Percentiles rank a stretch among this genome's conserved stretches.
These are phyloP conservation scores for Tirmania nivea DNA, from an alignment of 495 filamentous ascomycete genomes.

Conservation along the genomic window DNA sequence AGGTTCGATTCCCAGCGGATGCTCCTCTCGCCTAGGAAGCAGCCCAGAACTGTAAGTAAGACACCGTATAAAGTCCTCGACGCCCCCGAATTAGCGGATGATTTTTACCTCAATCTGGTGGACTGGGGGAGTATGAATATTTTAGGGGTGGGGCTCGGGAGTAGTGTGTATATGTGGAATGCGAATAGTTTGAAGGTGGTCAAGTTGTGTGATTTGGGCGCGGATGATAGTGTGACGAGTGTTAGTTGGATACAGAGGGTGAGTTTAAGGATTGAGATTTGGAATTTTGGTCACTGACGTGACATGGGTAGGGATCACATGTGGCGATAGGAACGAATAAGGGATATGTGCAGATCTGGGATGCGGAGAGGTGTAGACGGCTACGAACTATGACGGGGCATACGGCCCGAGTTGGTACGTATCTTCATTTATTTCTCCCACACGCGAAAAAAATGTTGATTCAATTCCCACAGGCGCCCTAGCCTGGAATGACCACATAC, in stretches of 20 bases:
- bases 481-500: conserved; percentile 94
- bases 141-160: conserved; percentile 73
- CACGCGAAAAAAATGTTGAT: not conserved
- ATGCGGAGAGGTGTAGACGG: conserved; percentile 63
- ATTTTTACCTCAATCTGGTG: conserved; percentile 92
- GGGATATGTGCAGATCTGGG: conserved; percentile 93
- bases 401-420: conserved; percentile 54
- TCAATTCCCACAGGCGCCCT: conserved; percentile 31
- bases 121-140: conserved; percentile 96
- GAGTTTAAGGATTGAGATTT: conserved; percentile 8
- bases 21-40: conserved; percentile 69
- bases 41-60: conserved; percentile 74
- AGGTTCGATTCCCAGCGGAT: conserved; percentile 76
- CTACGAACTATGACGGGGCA: conserved; percentile 93
- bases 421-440: not conserved
- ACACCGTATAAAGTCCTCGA: conserved; percentile 95
- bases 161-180: conserved; percentile 98
- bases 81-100: conserved; percentile 85
- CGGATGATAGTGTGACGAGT: conserved; percentile 80
- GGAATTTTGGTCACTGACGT: not conserved
- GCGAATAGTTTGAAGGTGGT: conserved; percentile 66
- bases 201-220: conserved; percentile 70
- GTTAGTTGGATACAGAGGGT: conserved; percentile 90
- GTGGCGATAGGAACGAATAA: conserved; percentile 84
- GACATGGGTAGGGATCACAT: conserved; percentile 49